phyloP scores from a whole-genome alignment of 2,329 filamentous ascomycete species.

The Stagonosporopsis vannaccii region DNA sequence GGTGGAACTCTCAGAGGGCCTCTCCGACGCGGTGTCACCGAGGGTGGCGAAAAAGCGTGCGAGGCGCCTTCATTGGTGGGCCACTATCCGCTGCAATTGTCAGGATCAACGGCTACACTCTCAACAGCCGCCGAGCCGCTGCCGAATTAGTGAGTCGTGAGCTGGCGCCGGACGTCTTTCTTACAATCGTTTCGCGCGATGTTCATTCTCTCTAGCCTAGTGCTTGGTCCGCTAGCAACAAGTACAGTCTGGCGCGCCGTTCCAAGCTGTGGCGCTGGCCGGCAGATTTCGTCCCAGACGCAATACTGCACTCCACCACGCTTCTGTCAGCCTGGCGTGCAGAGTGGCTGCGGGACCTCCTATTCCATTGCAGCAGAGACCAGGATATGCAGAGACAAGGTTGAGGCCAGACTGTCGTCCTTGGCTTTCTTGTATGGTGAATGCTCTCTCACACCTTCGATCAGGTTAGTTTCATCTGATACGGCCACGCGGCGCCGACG shows the following conservation, averaged over 20 bases:
- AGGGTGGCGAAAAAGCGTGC: conserved; percentile 16
- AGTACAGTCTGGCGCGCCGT: conserved; percentile 13
- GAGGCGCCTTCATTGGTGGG: conserved; percentile 21
- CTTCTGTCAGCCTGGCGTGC: conserved; percentile 20
- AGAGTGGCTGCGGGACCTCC: conserved; percentile 17
- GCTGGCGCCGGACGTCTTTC: conserved; percentile 17
- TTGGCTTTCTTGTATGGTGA: background rate
- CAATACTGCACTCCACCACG: conserved; percentile 20
- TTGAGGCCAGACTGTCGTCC: background rate
- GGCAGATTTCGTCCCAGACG: conserved; percentile 22
- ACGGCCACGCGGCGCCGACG: conserved; percentile 40
- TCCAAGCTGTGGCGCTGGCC: conserved; percentile 29
- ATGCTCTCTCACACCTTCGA: conserved; percentile 15
- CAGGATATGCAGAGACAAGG: background rate
- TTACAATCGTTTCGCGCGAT: conserved; percentile 22
- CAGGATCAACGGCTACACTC: conserved; percentile 25
- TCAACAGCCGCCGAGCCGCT: conserved; percentile 24
- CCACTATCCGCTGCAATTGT: conserved; percentile 9
- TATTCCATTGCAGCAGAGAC: background rate
- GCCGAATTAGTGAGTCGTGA: conserved; percentile 14
- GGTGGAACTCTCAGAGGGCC: conserved; percentile 3
- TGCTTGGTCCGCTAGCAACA: conserved; percentile 8
- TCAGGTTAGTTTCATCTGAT: conserved; percentile 29
- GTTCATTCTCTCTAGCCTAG: conserved; percentile 12
- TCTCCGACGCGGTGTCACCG: conserved; percentile 17